These are phyloP conservation scores for Stephania yunnanensis DNA, from an alignment of 164 flowering plant species.

Conservation along the genomic window DNA sequence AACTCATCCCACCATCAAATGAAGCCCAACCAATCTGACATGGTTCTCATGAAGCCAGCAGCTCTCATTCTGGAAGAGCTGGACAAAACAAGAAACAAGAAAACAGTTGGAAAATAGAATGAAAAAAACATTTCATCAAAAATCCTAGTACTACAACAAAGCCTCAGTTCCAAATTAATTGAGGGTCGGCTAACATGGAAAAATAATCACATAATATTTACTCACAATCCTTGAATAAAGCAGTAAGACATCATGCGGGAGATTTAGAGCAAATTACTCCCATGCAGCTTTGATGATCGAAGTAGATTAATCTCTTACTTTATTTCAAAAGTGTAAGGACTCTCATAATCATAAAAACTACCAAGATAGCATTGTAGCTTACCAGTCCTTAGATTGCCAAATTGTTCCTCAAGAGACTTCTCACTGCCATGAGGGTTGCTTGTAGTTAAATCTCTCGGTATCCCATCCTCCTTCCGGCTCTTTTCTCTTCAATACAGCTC, in stretches of 20 bases:
- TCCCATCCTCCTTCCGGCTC: constrained; percentile 63
- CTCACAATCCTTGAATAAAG: not conserved
- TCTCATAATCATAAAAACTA: not conserved
- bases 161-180: too few relatives aligned
- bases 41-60: constrained; percentile 14
- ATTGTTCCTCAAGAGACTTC: constrained; percentile 9
- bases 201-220: not conserved
- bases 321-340: not conserved
- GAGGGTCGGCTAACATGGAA: too few relatives aligned
- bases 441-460: constrained; percentile 28
- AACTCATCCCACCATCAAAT: constrained; percentile 34
- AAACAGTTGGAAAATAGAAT: constrained; percentile 5
- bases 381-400: constrained; percentile 13
- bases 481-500: constrained; percentile 41
- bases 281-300: not conserved
- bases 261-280: not conserved
- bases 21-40: constrained; percentile 15
- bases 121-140: constrained; percentile 6
- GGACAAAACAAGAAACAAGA: constrained; percentile 10
- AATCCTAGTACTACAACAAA: not conserved
- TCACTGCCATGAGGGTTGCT: constrained; percentile 44
- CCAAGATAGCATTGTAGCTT: constrained; percentile 7
- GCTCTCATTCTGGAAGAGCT: constrained; percentile 15
- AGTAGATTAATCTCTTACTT: not conserved
- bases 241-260: not conserved